Conservation (phyloP, 257 asterid species). For the Datura wrightii region DNA sequence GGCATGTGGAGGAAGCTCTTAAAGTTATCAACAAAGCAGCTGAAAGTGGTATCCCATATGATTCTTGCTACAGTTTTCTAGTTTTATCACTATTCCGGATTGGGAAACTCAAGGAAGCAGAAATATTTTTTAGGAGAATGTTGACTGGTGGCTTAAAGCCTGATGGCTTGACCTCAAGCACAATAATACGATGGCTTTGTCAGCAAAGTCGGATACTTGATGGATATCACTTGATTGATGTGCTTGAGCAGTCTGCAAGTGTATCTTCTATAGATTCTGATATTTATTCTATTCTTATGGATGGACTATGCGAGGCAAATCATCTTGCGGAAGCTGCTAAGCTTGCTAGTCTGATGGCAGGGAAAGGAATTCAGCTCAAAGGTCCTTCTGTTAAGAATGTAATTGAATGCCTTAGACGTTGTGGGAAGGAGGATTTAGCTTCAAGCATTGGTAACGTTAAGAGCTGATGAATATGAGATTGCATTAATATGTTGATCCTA, state of each 20-base stretch:
- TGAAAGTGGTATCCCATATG: slow-evolving; percentile 42
- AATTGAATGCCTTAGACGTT: slow-evolving; percentile 40
- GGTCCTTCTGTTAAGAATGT: slow-evolving; percentile 42
- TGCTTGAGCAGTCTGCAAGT: slow-evolving; percentile 54
- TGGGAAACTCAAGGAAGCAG: slow-evolving; percentile 63
- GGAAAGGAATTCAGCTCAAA: slow-evolving; percentile 44
- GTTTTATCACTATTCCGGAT: slow-evolving; percentile 57
- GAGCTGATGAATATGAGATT: not conserved
- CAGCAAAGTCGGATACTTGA: slow-evolving; percentile 60
- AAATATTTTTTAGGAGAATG: slow-evolving; percentile 64
- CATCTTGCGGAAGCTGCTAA: slow-evolving; percentile 54
- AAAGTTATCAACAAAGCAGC: slow-evolving; percentile 53
- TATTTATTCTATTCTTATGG: slow-evolving; percentile 56
- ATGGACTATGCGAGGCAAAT: slow-evolving; percentile 58
- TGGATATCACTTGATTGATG: slow-evolving; percentile 60
- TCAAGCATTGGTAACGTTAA: slow-evolving; percentile 38
- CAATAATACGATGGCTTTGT: slow-evolving; percentile 50
- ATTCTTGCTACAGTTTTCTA: slow-evolving; percentile 63
- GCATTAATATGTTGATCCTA: not conserved
- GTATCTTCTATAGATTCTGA: slow-evolving; percentile 56
- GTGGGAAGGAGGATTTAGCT: slow-evolving; percentile 56
- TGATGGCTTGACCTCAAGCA: slow-evolving; percentile 61
- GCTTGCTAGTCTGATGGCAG: slow-evolving; percentile 54
- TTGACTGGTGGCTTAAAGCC: slow-evolving; percentile 65
- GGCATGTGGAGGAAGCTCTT: slow-evolving; percentile 62